Conservation (phyloP, 2,329 filamentous ascomycete genomes). For the Claviceps purpurea region DNA sequence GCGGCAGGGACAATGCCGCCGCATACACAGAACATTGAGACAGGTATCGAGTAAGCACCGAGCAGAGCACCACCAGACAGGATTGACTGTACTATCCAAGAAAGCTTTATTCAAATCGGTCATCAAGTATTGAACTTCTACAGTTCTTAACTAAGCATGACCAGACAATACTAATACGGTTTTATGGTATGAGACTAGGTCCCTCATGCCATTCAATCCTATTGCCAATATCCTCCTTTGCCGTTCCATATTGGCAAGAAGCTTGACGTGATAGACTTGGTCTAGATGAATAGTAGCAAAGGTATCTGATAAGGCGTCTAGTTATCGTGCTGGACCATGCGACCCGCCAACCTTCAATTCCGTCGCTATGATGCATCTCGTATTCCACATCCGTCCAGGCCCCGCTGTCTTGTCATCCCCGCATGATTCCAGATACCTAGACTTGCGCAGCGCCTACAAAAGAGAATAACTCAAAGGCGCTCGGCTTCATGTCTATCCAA, state of each 20-base stretch:
- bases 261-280: slow-evolving; percentile 67
- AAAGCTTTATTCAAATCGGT: too few species aligned
- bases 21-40: too few species aligned
- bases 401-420: slow-evolving; percentile 76
- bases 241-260: slow-evolving; percentile 90
- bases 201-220: slow-evolving; percentile 83
- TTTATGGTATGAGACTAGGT: slow-evolving; percentile 27
- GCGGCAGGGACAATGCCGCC: too few species aligned
- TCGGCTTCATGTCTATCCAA: slow-evolving; percentile 58
- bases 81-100: too few species aligned
- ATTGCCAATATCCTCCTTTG: slow-evolving; percentile 80
- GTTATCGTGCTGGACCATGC: slow-evolving; percentile 78
- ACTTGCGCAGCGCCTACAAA: slow-evolving; percentile 92
- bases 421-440: slow-evolving; percentile 79
- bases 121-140: too few species aligned
- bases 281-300: slow-evolving; percentile 65
- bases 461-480: slow-evolving; percentile 88
- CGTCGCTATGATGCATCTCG: slow-evolving; percentile 61
- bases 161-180: too few species aligned
- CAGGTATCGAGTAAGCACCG: too few species aligned
- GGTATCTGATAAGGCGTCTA: slow-evolving; percentile 74
- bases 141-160: too few species aligned
- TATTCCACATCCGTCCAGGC: slow-evolving; percentile 87
- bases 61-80: too few species aligned
- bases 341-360: slow-evolving; percentile 83